Base-by-base conservation (phyloP, 2,329 filamentous ascomycete species). In the Colletotrichum caudatum region DNA sequence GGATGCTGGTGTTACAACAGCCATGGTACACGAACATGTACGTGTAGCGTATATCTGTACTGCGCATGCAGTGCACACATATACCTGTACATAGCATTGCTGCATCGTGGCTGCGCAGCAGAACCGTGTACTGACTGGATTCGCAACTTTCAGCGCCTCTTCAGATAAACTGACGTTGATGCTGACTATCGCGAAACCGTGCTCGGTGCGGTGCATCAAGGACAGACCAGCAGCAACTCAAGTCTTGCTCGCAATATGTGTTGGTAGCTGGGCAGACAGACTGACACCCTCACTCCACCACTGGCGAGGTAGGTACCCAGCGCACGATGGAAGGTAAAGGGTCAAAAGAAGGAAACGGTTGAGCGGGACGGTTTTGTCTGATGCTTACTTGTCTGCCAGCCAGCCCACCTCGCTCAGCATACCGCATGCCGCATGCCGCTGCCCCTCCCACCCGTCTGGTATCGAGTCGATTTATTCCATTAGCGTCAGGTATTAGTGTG, bases 231-330 rank as follows among this genome's bases (percentile, higher is more conserved):
- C n/a, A 29, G 14, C n/a, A n/a, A 14, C 56, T 56, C 23, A 33
- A 35, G 48, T 62, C 35, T 62, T 46, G 41, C 50, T 67, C 64
- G 58, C 39, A 51, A 62, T 23, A 50, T 50, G 6, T 56, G 6
- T 56, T 56, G 37, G 7, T 50, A 29, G 8, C 16, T 33, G 12
- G 33, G 39, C 20, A 1, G 35, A 26, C 48, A 8, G 16, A 44
- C 12, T 1, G 39, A 29, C 26, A 16, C 4, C 39, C 39, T 39
- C 46, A 11, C 18, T 37, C 9, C 9, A 46, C 35, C 5, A 57
- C 16, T 46, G 29, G 29, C 29, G 2, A 29, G 26, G 29, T 29
- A 20, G 18, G 44, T n/a, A n/a, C 18, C 44, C 20, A 20, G 20
- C 23, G 48, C 63, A 26, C 23, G 20, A 70, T 14, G 41, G 16